These are phyloP conservation scores for Suillus clintonianus DNA, from an alignment of 768 basidiomycete genomes.

Conservation along the genomic window DNA sequence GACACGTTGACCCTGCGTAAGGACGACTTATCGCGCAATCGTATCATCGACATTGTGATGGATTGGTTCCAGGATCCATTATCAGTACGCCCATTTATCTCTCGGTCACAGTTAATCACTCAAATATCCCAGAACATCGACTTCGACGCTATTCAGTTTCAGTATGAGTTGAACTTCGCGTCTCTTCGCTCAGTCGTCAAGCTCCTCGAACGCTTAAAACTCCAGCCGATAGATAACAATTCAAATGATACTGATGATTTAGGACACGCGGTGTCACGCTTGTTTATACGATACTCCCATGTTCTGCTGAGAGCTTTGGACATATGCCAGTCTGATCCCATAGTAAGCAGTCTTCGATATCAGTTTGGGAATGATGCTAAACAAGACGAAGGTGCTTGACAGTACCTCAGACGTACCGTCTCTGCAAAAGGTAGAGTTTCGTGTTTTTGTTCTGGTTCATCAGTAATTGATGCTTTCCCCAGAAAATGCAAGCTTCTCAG, in stretches of 20 bases:
- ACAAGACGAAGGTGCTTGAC: conserved; percentile 43
- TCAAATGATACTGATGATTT: conserved; percentile 61
- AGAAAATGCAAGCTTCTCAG: conserved; percentile 47
- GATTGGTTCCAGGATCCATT: conserved; percentile 71
- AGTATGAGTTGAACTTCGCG: conserved; percentile 70
- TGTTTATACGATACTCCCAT: conserved; percentile 78
- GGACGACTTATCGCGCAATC: conserved; percentile 66
- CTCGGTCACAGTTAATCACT: neutral
- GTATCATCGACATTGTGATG: conserved; percentile 73
- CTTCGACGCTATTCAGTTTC: conserved; percentile 37
- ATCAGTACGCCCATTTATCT: conserved; percentile 40
- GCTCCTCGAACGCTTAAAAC: conserved; percentile 71
- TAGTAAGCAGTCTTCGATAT: conserved; percentile 33
- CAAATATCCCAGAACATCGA: conserved; percentile 35
- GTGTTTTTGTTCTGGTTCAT: neutral
- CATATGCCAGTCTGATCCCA: conserved; percentile 46
- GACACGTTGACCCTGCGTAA: conserved; percentile 66
- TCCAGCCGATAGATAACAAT: conserved; percentile 58
- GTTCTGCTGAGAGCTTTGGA: conserved; percentile 65
- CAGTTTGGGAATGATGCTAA: conserved; percentile 5
- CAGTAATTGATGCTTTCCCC: conserved; percentile 16
- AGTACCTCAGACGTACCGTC: conserved; percentile 51
- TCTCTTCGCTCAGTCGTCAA: conserved; percentile 75
- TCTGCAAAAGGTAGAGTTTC: conserved; percentile 41
- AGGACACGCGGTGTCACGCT: conserved; percentile 68